phyloP scores from a whole-genome alignment of 306 rosid genomes.

The Hippophae rhamnoides region DNA sequence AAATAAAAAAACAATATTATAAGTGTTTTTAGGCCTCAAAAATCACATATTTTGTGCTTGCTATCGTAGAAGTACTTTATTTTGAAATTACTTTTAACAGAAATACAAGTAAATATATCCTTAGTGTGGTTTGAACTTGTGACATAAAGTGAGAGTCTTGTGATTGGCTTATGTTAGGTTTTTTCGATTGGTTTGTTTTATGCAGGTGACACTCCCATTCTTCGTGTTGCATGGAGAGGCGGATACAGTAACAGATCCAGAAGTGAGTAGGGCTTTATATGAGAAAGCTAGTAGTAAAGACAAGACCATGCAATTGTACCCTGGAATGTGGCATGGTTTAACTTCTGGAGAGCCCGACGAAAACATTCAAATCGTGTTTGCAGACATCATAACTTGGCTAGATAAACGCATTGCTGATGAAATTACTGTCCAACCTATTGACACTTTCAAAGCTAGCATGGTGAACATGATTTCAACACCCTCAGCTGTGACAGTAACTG shows the following conservation, averaged over 20 bases:
- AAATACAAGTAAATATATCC: too few relatives aligned
- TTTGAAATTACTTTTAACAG: too few relatives aligned
- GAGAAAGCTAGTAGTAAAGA: conserved; percentile 61
- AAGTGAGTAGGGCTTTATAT: conserved; percentile 69
- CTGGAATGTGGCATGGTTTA: conserved; percentile 86
- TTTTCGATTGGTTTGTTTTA: background rate
- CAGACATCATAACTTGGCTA: conserved; percentile 62
- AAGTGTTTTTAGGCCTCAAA: too few relatives aligned
- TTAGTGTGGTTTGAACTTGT: too few relatives aligned
- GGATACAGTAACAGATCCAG: conserved; percentile 92
- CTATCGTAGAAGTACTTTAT: too few relatives aligned
- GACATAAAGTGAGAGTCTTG: too few relatives aligned
- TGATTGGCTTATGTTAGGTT: too few relatives aligned
- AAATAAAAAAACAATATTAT: too few relatives aligned
- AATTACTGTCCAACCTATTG: conserved; percentile 9
- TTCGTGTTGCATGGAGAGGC: conserved; percentile 76
- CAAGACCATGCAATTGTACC: conserved; percentile 63
- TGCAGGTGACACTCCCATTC: conserved; percentile 65
- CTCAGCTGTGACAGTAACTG: background rate
- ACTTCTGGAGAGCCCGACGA: conserved; percentile 80
- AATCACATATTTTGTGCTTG: too few relatives aligned
- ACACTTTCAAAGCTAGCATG: background rate
- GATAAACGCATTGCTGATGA: conserved; percentile 29
- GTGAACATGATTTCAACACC: conserved; percentile 1
- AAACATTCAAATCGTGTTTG: conserved; percentile 52